Evolutionary conservation across 2,329 filamentous ascomycete species (phyloP), one percentile per base, ranked within the genome.

Genomic region (Coniochaeta prunicola): DNA sequence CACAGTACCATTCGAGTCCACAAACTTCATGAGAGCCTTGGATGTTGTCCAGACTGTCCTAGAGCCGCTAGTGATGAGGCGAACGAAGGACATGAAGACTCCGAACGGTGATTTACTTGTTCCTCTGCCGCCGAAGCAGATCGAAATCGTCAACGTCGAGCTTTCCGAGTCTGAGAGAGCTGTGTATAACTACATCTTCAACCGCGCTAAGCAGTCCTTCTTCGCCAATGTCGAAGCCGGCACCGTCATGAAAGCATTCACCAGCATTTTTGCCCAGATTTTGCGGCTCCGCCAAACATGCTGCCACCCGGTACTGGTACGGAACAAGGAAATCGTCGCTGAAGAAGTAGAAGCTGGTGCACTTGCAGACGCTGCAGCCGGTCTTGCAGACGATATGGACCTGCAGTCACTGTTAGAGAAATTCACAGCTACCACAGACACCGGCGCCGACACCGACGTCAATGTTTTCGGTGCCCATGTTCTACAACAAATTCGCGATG

Each of bases 41-140:
- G 94, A 97, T 69, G 94, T 99, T 1, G 94, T 99, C 1, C 94
- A 99, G 70, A 99, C 93, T 0, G 93, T 99, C 0, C 76, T 99
- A 5, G 94, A 99, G 69, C 94, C 94, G 8, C 77, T 99, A n/a
- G 94, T 99, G 9, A 86, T 99, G 72, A 85, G 94, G 50, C 84
- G 94, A 61, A 99, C 94, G 0, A 99, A 99, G 71, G 92, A 96
- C 62, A 99, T 99, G 94, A 96, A 91, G 74, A 97, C 92, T 0
- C 93, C 94, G 0, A 85, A 89, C 57, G 94, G 94, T 7, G 65
- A 77, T 33, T 79, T 77, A 0, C 74, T 99, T 3, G 93, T 99
- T 1, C 85, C 89, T 0, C 76, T 99, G 7, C 94, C 94, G 2
- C 82, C 86, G 0, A 91, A 92, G 65, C 86, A 84, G 0, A 82